phyloP scores from a whole-genome alignment of 2,329 filamentous ascomycete genomes.

The Neocatenulostroma microsporum region DNA sequence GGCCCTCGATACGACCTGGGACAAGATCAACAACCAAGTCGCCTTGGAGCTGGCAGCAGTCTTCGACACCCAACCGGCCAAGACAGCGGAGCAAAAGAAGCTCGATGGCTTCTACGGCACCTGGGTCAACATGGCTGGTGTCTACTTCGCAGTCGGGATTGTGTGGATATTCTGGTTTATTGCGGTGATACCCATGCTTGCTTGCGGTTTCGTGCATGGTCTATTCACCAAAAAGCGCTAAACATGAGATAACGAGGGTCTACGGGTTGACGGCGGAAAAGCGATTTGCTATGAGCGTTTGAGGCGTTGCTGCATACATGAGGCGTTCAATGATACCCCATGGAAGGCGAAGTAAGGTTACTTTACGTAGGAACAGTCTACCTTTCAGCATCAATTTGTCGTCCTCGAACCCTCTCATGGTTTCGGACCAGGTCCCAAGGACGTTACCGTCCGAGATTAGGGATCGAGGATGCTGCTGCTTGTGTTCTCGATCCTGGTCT shows the following conservation, averaged over 20 bases:
- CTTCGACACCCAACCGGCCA: slow-evolving; percentile 20
- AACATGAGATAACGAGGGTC: not conserved
- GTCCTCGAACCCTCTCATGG: too few species aligned
- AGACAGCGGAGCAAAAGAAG: slow-evolving; percentile 12
- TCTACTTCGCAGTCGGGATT: slow-evolving; percentile 27
- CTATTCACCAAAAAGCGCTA: slow-evolving; percentile 14
- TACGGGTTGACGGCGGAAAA: too few species aligned
- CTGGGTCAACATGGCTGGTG: slow-evolving; percentile 19
- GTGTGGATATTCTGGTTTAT: slow-evolving; percentile 33
- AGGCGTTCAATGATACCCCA: too few species aligned
- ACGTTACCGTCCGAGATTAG: too few species aligned
- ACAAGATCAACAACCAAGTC: slow-evolving; percentile 62
- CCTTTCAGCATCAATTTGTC: too few species aligned
- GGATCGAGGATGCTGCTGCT: too few species aligned
- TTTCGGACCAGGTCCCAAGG: too few species aligned
- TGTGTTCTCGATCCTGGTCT: too few species aligned
- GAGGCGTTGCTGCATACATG: not conserved
- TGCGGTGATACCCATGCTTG: slow-evolving; percentile 28
- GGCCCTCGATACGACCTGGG: slow-evolving; percentile 60
- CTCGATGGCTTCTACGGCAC: slow-evolving; percentile 21
- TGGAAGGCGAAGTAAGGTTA: too few species aligned
- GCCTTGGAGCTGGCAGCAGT: slow-evolving; percentile 54
- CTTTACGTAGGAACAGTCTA: too few species aligned
- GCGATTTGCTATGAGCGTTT: not conserved
- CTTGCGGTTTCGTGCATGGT: slow-evolving; percentile 26